Evolutionary conservation across 2,329 filamentous ascomycete species (phyloP), one percentile per base, ranked within the genome.

Genomic region (Fusarium sp.): DNA sequence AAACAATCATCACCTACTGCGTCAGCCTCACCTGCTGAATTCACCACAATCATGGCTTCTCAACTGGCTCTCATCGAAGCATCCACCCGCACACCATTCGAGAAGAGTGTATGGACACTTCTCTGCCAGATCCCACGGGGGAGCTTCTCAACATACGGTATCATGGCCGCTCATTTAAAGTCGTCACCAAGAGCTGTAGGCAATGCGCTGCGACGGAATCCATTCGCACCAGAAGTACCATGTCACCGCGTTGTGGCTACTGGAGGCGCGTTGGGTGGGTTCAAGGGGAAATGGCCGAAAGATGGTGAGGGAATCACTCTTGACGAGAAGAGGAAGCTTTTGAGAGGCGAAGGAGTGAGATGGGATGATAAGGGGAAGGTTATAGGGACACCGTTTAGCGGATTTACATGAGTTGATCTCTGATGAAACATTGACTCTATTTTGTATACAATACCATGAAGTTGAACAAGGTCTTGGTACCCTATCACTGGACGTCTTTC

Each of bases 161-260:
- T 91, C 4, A 85, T 97, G 59, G 90, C 94, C 0, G 86, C 86
- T 14, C 88, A 92, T 65, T 86, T 95, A 22, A 81, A 85, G 16
- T 94, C 92, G 28, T 93, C 92, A 7, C 92, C 93, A 4, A 87
- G 93, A 45, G 93, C 93, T 1, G 89, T 96, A 10, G 93, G 93
- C 22, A 94, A 93, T 66, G 93, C 93, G 4, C 85, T 97, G 78
- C 88, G 92, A 24, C 85, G 87, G 15, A 97, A 97, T 79, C 94
- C 94, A 0, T 97, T 95, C 77, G 94, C 94, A 20, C 94, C 94
- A 0, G 87, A 89, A 38, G 92, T 95, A 9, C 94, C 94, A 3
- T 97, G 94, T 70, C 94, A 97, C 81, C 88, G 94, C 15, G 92
- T 95, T 28, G 88, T 97, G 51, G 92, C 93, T 11, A 91, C 90